A percentile compares a stretch with the other conserved stretches of the same genome.
These are phyloP conservation scores for Arthrobotrys conoides DNA, from an alignment of 2,329 filamentous ascomycete species.

Conservation along the genomic window DNA sequence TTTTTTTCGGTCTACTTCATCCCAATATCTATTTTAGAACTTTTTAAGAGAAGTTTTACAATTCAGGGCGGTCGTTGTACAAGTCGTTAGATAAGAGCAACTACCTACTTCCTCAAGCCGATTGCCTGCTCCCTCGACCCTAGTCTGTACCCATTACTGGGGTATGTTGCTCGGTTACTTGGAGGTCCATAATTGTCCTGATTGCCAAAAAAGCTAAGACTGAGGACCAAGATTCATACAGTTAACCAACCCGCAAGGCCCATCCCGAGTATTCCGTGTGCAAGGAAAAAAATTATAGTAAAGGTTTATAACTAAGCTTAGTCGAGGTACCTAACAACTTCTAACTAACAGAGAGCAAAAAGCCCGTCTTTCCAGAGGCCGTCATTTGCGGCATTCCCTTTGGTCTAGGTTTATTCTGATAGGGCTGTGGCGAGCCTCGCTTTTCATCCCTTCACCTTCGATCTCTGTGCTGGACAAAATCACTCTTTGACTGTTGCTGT, in stretches of 20 bases:
- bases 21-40: constrained; percentile 23
- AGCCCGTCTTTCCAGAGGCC: constrained; percentile 22
- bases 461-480: constrained; percentile 16
- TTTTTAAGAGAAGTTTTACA: constrained; percentile 8
- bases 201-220: constrained; percentile 34
- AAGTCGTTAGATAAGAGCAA: constrained; percentile 18
- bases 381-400: constrained; percentile 48
- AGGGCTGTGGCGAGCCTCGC: constrained; percentile 49
- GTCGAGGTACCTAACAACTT: constrained; percentile 34
- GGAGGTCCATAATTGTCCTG: constrained; percentile 37
- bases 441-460: constrained; percentile 26
- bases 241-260: constrained; percentile 41
- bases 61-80: constrained; percentile 11
- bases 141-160: constrained; percentile 30
- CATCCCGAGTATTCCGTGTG: constrained; percentile 51
- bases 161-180: constrained; percentile 51
- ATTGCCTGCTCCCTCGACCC: constrained; percentile 26
- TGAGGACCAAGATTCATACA: constrained; percentile 42
- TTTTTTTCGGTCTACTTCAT: constrained; percentile 14
- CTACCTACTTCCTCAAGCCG: background rate
- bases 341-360: constrained; percentile 32
- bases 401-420: constrained; percentile 31
- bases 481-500: constrained; percentile 17
- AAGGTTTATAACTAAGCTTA: constrained; percentile 31
- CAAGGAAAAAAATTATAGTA: constrained; percentile 10